Conservation (phyloP, 1,284 basidiomycete genomes). For the Ceratobasidium sp. region DNA sequence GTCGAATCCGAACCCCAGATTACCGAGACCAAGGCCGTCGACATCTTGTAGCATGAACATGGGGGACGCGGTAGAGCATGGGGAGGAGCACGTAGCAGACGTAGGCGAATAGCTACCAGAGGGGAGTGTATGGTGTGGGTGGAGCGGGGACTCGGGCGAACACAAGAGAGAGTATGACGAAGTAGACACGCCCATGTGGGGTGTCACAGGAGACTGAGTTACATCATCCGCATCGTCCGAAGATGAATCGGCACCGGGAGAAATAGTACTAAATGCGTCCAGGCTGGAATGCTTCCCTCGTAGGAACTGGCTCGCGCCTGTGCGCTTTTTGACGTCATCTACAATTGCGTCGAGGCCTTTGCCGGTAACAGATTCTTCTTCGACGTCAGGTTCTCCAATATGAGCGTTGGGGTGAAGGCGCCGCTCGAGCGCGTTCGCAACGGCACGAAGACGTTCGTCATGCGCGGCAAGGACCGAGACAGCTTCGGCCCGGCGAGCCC, state of each 20-base stretch:
- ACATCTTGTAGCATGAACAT: slow-evolving; percentile 36
- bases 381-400: slow-evolving; percentile 42
- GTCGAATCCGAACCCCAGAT: slow-evolving; percentile 28
- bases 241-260: slow-evolving; percentile 49
- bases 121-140: slow-evolving; percentile 25
- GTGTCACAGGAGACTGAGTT: slow-evolving; percentile 36
- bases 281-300: slow-evolving; percentile 64
- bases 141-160: slow-evolving; percentile 34
- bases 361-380: slow-evolving; percentile 49
- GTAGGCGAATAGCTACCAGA: slow-evolving; percentile 19
- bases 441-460: slow-evolving; percentile 57
- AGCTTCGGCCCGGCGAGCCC: slow-evolving; percentile 62
- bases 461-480: slow-evolving; percentile 59
- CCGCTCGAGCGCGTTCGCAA: slow-evolving; percentile 57
- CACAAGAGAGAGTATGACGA: slow-evolving; percentile 30
- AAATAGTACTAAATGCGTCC: slow-evolving; percentile 58
- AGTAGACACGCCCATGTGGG: slow-evolving; percentile 28
- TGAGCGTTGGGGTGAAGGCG: slow-evolving; percentile 53
- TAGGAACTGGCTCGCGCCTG: slow-evolving; percentile 61
- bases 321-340: slow-evolving; percentile 62
- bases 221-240: slow-evolving; percentile 39
- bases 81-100: slow-evolving; percentile 29
- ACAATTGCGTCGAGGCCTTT: slow-evolving; percentile 63
- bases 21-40: slow-evolving; percentile 26
- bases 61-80: slow-evolving; percentile 26